Evolutionary conservation across 129 eudicot species (phyloP).

Genomic region (Sambucus nigra): DNA sequence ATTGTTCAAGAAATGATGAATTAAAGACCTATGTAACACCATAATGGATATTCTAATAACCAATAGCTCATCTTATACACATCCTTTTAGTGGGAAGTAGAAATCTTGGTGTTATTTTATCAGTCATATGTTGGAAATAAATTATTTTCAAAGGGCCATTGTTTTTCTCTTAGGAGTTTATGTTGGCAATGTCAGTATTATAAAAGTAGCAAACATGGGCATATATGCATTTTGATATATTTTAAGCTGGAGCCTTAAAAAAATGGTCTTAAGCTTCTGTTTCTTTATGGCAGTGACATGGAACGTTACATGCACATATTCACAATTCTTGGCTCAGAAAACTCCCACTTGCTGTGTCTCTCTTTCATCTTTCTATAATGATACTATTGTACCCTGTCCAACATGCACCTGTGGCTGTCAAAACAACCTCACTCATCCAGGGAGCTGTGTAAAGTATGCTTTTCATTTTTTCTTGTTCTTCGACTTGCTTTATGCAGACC

Average conservation of each 20-base stretch:
- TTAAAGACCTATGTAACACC: too few species aligned
- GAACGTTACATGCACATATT: slow-evolving; percentile 86
- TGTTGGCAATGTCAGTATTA: not conserved
- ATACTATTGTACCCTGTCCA: slow-evolving; percentile 75
- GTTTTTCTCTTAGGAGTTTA: too few species aligned
- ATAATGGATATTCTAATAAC: too few species aligned
- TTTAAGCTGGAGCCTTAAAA: not conserved
- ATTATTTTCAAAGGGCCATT: too few species aligned
- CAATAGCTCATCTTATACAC: too few species aligned
- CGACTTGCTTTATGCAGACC: too few species aligned
- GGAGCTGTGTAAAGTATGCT: slow-evolving; percentile 77
- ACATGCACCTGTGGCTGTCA: slow-evolving; percentile 89
- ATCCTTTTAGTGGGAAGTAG: too few species aligned
- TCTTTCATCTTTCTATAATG: slow-evolving; percentile 76
- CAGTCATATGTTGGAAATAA: too few species aligned
- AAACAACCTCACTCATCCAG: slow-evolving; percentile 48
- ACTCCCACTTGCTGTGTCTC: slow-evolving; percentile 85
- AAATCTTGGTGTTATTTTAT: too few species aligned
- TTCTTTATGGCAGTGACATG: slow-evolving; percentile 77
- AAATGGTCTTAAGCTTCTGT: slow-evolving; percentile 7
- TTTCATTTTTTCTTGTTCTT: not conserved
- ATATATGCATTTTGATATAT: not conserved
- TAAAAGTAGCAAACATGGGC: not conserved
- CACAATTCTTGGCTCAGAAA: slow-evolving; percentile 78
- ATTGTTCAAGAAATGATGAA: too few species aligned